Evolutionary conservation across 2,329 filamentous ascomycete genomes (phyloP), one percentile per base, ranked within the genome.

Genomic region (Alternaria sp.): DNA sequence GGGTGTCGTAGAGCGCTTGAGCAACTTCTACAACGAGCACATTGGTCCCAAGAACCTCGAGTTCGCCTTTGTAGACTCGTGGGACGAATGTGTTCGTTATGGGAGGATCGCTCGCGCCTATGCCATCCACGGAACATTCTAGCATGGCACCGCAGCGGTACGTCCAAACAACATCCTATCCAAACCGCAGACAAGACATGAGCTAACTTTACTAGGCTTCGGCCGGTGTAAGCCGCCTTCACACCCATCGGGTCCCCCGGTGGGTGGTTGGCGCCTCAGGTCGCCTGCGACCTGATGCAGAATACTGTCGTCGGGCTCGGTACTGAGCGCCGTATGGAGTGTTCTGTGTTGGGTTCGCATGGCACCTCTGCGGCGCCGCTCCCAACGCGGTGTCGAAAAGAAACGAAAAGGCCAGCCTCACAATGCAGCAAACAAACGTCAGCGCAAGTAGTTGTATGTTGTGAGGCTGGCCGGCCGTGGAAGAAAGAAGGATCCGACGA

Each of bases 391-490:
- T 37, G 7, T 37, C 33, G 64, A 67, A 43, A 56, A 63, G 60
- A 70, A 71, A 68, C 69, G 66, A 64, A 72, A 71, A 63, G 67
- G 71, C 64, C 69, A 71, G 67, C 75, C 77, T 77, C 70, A 77
- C 75, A 70, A 71, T 67, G 70, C 72, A 75, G 70, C 67, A 65
- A 76, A 69, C 64, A 75, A 74, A 71, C 75, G 72, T 69, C 71
- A 72, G 58, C 71, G 70, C 67, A 71, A 71, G 62, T 74, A 70
- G 65, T 51, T 49, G 55, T 45, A 45, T 51, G 26, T 61, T 61
- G 33, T 37, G 33, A 37, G 33, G 33, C 33, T 37, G 33, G 33
- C 33, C 33, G 33, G 33, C 33, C 33, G 33, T 37, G 33, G 33
- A 37, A 37, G 33, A 37, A 37, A 37, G 33, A 37, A 37, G 33